phyloP scores from a whole-genome alignment of 2,329 filamentous ascomycete genomes.

The Huntiella decipiens region DNA sequence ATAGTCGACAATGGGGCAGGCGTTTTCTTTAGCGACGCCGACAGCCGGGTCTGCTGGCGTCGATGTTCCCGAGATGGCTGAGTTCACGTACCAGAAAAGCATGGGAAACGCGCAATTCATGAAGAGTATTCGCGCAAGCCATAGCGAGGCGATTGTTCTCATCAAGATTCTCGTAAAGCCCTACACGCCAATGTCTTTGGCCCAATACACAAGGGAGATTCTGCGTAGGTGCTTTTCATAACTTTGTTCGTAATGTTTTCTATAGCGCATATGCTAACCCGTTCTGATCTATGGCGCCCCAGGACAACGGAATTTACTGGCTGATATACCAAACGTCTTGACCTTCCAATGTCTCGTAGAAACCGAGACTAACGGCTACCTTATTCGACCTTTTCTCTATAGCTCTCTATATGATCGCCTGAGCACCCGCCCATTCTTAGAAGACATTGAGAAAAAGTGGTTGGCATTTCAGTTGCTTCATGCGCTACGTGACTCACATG shows the following conservation, averaged over 20 bases:
- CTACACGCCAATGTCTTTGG: slow-evolving; percentile 62
- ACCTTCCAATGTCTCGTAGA: slow-evolving; percentile 82
- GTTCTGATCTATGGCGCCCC: slow-evolving; percentile 6
- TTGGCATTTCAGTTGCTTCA: slow-evolving; percentile 88
- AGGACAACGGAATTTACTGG: slow-evolving; percentile 65
- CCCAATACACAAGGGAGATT: slow-evolving; percentile 59
- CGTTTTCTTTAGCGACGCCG: slow-evolving; percentile 81
- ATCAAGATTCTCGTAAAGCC: slow-evolving; percentile 93
- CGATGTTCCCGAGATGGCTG: slow-evolving; percentile 78
- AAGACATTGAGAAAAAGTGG: slow-evolving; percentile 98
- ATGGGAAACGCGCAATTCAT: slow-evolving; percentile 86
- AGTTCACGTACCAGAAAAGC: slow-evolving; percentile 80
- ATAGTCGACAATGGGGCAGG: slow-evolving; percentile 60
- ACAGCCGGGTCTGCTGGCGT: slow-evolving; percentile 85
- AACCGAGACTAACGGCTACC: slow-evolving; percentile 75
- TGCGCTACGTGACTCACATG: slow-evolving; percentile 78
- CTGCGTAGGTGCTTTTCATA: slow-evolving; percentile 33
- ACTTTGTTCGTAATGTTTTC: neutral
- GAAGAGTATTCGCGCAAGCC: slow-evolving; percentile 83
- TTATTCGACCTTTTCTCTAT: slow-evolving; percentile 88
- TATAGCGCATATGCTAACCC: neutral
- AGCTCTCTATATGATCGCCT: slow-evolving; percentile 94
- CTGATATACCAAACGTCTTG: slow-evolving; percentile 76
- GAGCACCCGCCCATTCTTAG: slow-evolving; percentile 86
- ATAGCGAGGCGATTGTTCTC: slow-evolving; percentile 77